A percentile compares a stretch with the other conserved stretches of the same genome.
phyloP scores from a whole-genome alignment of 164 flowering plant species.

The Stephania yunnanensis region DNA sequence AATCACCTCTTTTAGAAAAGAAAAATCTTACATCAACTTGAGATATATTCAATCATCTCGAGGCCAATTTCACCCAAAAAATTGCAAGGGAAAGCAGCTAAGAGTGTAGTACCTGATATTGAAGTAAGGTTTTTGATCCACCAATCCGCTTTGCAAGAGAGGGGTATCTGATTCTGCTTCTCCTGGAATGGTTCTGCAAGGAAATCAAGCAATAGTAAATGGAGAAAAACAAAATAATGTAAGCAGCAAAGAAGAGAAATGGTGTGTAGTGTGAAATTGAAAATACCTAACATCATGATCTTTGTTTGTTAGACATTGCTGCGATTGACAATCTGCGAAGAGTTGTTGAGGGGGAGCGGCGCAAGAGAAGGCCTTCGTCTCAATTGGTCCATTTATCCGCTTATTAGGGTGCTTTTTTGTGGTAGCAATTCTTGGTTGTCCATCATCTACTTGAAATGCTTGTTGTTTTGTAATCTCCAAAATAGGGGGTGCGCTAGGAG shows the following conservation, averaged over 20 bases:
- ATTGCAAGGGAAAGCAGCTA: no score
- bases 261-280: background rate
- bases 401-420: constrained; percentile 19
- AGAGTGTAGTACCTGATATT: constrained; percentile 36
- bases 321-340: constrained; percentile 20
- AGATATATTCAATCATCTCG: no score
- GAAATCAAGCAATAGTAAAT: background rate
- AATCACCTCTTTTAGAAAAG: no score
- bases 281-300: constrained; percentile 37
- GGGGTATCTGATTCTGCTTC: constrained; percentile 35
- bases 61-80: no score
- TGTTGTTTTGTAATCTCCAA: constrained; percentile 38
- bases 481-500: constrained; percentile 91
- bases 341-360: constrained; percentile 15
- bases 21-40: no score
- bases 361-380: constrained; percentile 13
- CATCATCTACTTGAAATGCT: constrained; percentile 17
- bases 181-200: constrained; percentile 20
- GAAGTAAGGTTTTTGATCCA: constrained; percentile 34
- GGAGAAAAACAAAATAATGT: background rate
- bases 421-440: constrained; percentile 8
- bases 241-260: background rate
- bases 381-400: constrained; percentile 19
- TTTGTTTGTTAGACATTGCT: constrained; percentile 10
- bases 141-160: constrained; percentile 23